Conservation (phyloP, 139 green algal genomes). For the Dunaliella sp. region DNA sequence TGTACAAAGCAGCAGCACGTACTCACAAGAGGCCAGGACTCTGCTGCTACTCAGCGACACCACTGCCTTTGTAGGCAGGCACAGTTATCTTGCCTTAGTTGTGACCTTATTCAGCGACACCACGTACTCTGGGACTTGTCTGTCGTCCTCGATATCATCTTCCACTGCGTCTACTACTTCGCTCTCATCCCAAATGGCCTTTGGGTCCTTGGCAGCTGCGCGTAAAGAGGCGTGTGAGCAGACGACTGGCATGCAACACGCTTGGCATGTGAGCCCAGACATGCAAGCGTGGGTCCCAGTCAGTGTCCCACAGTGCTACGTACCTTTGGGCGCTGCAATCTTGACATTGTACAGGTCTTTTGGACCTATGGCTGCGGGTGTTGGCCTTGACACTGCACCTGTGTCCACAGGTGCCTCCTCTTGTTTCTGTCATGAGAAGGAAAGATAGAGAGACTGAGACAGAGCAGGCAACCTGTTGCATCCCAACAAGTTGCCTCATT, state of each 20-base stretch:
- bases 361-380: slow-evolving; percentile 44
- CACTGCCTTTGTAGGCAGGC: no score
- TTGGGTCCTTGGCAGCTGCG: slow-evolving; percentile 44
- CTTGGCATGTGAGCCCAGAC: neutral
- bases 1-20: no score
- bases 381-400: slow-evolving; percentile 20
- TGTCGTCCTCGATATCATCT: slow-evolving; percentile 50
- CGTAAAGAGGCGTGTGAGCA: neutral
- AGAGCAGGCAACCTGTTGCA: neutral
- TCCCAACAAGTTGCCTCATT: neutral
- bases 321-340: slow-evolving; percentile 46
- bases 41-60: no score
- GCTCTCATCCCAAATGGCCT: slow-evolving; percentile 54
- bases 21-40: no score
- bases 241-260: neutral
- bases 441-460: neutral
- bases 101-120: neutral
- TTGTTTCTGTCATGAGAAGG: neutral
- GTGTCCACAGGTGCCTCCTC: neutral
- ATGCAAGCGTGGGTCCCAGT: neutral
- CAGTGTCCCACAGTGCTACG: no score
- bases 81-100: no score
- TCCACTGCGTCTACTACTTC: slow-evolving; percentile 49
- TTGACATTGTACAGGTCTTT: slow-evolving; percentile 52
- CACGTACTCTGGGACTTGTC: slow-evolving; percentile 44